Evolutionary conservation across 2,329 filamentous ascomycete species (phyloP), one percentile per base, ranked within the genome.

Genomic region (Rachicladosporium sp.): DNA sequence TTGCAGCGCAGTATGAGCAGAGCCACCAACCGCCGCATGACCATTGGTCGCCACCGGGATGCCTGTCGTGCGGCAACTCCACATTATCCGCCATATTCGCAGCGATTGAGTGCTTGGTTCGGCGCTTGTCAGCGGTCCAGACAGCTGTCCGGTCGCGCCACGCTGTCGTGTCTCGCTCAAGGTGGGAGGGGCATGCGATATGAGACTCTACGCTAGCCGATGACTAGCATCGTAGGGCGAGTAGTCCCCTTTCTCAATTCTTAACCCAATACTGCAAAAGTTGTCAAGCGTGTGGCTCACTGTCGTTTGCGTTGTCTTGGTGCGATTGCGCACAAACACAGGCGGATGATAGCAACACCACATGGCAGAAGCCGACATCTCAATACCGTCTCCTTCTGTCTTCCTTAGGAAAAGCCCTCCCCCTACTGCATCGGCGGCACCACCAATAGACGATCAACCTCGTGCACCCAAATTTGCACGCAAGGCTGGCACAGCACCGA

Each of bases 351-450:
- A n/a, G 33, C 38, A 34, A 9, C 34, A 33, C 33, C 42, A 41
- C 39, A 68, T 68, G 65, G 64, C 65, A 45, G 75, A 77, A 63
- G 67, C 67, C 31, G 40, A 35, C 48, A 72, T 76, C 60, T 70
- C 67, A 54, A 75, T 77, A 48, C 73, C 74, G 44, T 74, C 73
- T 37, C 72, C 74, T 40, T 70, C 72, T 45, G 68, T 69, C 57
- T 74, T 70, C 54, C 65, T 69, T 43, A 56, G 58, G 52, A 60
- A 63, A 11, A 49, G 47, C 35, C 50, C 51, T 27, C 43, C 49
- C 12, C 42, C 50, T 35, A 49, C 52, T 31, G 37, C 38, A 41
- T 47, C 53, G 38, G 33, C 23, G 23, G 23, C 23, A 27, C 23
- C 37, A n/a, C 38, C 36, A 46, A 36, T 48, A 50, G 38, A 54